Evolutionary conservation across 2,329 filamentous ascomycete genomes (phyloP), one percentile per base, ranked within the genome.

Genomic region (Sporothrix brunneoviolacea): DNA sequence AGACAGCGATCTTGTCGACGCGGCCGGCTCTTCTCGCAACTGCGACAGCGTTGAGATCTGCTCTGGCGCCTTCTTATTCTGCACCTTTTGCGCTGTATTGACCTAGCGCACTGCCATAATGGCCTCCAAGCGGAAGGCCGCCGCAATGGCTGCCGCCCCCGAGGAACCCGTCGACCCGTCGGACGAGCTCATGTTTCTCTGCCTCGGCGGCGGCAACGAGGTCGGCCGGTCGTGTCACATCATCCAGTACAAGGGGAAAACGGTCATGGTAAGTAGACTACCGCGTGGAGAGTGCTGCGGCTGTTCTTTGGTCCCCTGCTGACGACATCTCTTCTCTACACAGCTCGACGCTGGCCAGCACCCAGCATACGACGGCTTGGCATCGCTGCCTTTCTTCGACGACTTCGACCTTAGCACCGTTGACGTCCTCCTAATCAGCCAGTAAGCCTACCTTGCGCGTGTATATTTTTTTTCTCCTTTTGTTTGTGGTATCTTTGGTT

Each of bases 181-280:
- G 1, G 93, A 98, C 64, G 90, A 97, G 73, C 80, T 98, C 52
- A 87, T 90, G 72, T 98, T 98, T 63, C 79, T 95, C 49, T 94
- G 89, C 61, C 74, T 98, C 33, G 93, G 93, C 55, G 93, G 93
- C 55, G 93, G 93, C 59, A 97, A 96, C 67, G 93, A 98, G 70
- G 93, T 98, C 55, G 93, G 93, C 48, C 80, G 93, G 58, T 97
- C 93, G 58, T 97, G 93, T 68, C 93, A 98, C 66, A 95, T 98
- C 60, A 83, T 98, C 54, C 90, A 97, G 64, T 98, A 98, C 79
- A 98, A 97, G 71, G 93, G 93, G 55, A 98, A 98, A 70, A 97
- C 91, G 6, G 89, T 98, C 59, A 98, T 98, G 93, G 90, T 94
- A 73, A 59, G 81, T 43, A 18, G 1, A 24, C 30, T 13, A 10